A percentile compares a stretch with the other conserved stretches of the same genome.
phyloP scores from a whole-genome alignment of 768 basidiomycete species.

The Leccinum sublutescens region DNA sequence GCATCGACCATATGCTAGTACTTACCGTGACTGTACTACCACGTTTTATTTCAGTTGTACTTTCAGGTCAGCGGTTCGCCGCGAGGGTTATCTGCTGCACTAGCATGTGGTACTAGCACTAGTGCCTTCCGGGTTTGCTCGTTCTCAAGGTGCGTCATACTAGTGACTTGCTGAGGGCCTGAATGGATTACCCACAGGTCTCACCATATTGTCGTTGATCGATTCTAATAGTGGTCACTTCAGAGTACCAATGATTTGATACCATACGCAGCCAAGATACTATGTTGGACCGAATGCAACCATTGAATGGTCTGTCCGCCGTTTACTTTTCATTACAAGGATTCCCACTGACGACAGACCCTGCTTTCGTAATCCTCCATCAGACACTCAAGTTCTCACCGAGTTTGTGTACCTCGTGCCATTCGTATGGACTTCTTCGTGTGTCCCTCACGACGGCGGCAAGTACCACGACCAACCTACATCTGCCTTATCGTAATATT shows the following conservation, averaged over 20 bases:
- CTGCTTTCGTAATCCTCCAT: neutral
- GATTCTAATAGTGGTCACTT: neutral
- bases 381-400: neutral
- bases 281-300: neutral
- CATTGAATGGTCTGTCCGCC: neutral
- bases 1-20: neutral
- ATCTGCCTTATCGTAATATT: slow-evolving; percentile 4
- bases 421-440: neutral
- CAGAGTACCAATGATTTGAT: neutral
- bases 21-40: neutral
- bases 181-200: neutral
- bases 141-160: neutral
- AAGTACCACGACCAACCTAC: neutral
- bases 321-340: neutral
- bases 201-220: neutral
- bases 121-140: neutral
- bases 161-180: neutral
- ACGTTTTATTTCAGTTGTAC: neutral
- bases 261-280: neutral
- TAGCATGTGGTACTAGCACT: neutral
- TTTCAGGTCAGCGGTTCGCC: neutral
- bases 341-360: neutral
- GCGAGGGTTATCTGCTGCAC: neutral
- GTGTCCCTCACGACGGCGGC: neutral
- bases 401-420: neutral